Evolutionary conservation across 225 moss, liverwort and hornwort species (phyloP).

Genomic region (Polytrichum formosum): DNA sequence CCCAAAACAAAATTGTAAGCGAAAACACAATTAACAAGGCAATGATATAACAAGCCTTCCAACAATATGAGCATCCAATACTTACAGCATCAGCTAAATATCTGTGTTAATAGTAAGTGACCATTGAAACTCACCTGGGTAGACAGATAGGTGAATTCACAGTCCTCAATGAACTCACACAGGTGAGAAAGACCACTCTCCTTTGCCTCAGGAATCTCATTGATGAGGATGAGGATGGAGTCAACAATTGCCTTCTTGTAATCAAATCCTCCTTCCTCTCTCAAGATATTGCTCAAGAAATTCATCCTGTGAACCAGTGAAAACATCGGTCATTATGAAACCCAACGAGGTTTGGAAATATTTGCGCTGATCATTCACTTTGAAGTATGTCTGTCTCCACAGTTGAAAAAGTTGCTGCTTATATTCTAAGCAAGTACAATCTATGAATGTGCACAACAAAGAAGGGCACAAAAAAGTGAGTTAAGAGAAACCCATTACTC

Average conservation of each 20-base stretch:
- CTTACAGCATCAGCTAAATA: background rate
- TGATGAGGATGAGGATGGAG: conserved; percentile 86
- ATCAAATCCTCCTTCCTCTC: conserved; percentile 95
- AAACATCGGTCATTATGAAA: background rate
- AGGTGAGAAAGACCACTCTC: conserved; percentile 89
- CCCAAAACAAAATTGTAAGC: conserved; percentile 3
- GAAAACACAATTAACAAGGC: background rate
- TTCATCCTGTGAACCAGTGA: conserved; percentile 55
- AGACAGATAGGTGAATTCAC: conserved; percentile 93
- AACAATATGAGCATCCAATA: background rate
- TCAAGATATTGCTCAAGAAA: conserved; percentile 75
- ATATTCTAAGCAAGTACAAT: no score
- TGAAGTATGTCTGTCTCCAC: no score
- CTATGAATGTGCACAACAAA: no score
- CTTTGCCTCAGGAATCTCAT: conserved; percentile 97
- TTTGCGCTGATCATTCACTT: no score
- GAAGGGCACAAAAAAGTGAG: no score
- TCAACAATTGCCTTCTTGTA: conserved; percentile 97
- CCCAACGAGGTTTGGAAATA: no score
- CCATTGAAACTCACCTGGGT: conserved; percentile 55
- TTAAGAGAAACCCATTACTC: conserved; percentile 16
- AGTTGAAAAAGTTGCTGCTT: no score
- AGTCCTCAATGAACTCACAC: conserved; percentile 93
- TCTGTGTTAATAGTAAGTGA: no score
- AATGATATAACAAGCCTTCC: background rate